A percentile compares a stretch with the other conserved stretches of the same genome.
phyloP scores from a whole-genome alignment of 1,284 basidiomycete genomes.

The Trichosporon sp. region DNA sequence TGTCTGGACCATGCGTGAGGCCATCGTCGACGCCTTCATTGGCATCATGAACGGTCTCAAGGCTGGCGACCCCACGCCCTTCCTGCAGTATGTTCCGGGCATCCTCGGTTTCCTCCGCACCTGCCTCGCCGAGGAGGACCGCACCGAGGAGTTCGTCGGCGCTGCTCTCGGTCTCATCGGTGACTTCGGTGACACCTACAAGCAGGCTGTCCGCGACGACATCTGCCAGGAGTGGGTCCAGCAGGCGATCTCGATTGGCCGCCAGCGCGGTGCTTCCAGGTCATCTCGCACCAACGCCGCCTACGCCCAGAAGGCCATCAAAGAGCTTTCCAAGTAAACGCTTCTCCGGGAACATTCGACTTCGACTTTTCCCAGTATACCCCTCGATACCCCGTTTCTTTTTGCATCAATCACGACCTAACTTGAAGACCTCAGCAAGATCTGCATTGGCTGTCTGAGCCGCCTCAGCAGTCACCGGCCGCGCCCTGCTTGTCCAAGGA shows the following conservation, averaged over 20 bases:
- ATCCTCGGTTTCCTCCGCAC: slow-evolving; percentile 83
- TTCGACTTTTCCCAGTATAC: slow-evolving; percentile 2
- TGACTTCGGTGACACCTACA: slow-evolving; percentile 84
- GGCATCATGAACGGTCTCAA: slow-evolving; percentile 91
- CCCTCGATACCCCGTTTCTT: slow-evolving; percentile 27
- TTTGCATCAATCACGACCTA: slow-evolving; percentile 27
- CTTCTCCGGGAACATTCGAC: slow-evolving; percentile 1
- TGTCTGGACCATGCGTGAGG: slow-evolving; percentile 84
- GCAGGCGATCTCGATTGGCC: slow-evolving; percentile 68
- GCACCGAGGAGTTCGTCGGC: slow-evolving; percentile 75
- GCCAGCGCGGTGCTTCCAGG: slow-evolving; percentile 58
- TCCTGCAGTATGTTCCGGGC: slow-evolving; percentile 72
- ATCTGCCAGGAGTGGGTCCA: slow-evolving; percentile 82
- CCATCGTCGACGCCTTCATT: slow-evolving; percentile 94
- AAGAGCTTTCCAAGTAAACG: slow-evolving; percentile 40
- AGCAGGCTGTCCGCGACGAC: slow-evolving; percentile 75
- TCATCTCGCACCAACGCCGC: slow-evolving; percentile 61
- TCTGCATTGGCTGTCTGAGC: slow-evolving; percentile 12
- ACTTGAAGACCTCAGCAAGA: slow-evolving; percentile 26
- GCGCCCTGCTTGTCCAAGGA: slow-evolving; percentile 56
- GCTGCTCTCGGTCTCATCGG: slow-evolving; percentile 83
- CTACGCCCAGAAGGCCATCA: slow-evolving; percentile 61
- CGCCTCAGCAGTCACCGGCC: slow-evolving; percentile 38
- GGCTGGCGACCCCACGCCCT: slow-evolving; percentile 65
- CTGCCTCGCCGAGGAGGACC: slow-evolving; percentile 74